Evolutionary conservation across 345 rosid genomes (phyloP).

Genomic region (Pelargonium nanum): DNA sequence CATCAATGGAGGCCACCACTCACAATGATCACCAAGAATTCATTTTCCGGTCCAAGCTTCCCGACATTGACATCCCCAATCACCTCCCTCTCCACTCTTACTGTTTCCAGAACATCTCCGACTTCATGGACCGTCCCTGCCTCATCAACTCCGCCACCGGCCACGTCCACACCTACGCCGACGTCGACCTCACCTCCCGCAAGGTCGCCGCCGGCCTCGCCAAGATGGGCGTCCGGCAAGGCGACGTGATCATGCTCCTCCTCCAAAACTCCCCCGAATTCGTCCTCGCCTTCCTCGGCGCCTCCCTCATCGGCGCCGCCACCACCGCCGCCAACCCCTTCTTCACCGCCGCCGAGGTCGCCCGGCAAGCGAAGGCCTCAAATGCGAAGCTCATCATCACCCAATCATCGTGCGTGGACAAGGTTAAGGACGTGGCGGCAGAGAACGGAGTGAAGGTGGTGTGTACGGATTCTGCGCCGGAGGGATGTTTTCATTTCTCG

Average conservation of each 20-base stretch:
- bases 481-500: conserved; percentile 51
- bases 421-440: conserved; percentile 30
- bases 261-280: conserved; percentile 64
- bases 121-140: conserved; percentile 40
- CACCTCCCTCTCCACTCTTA: conserved; percentile 56
- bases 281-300: conserved; percentile 66
- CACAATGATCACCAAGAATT: conserved; percentile 13
- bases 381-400: conserved; percentile 48
- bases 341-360: conserved; percentile 59
- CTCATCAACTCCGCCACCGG: conserved; percentile 70
- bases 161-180: conserved; percentile 39
- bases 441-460: conserved; percentile 26
- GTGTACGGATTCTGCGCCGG: conserved; percentile 31
- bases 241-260: conserved; percentile 69
- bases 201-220: conserved; percentile 44
- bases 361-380: conserved; percentile 58
- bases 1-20: conserved; percentile 37
- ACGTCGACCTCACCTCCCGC: conserved; percentile 63
- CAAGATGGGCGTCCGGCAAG: conserved; percentile 40
- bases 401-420: conserved; percentile 40
- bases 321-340: conserved; percentile 79
- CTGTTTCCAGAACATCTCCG: conserved; percentile 49
- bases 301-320: conserved; percentile 55
- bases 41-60: conserved; percentile 71
- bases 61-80: conserved; percentile 61